A percentile compares a stretch with the other conserved stretches of the same genome.
Evolutionary conservation across 768 basidiomycete species (phyloP).

Genomic region (Russula compacta): DNA sequence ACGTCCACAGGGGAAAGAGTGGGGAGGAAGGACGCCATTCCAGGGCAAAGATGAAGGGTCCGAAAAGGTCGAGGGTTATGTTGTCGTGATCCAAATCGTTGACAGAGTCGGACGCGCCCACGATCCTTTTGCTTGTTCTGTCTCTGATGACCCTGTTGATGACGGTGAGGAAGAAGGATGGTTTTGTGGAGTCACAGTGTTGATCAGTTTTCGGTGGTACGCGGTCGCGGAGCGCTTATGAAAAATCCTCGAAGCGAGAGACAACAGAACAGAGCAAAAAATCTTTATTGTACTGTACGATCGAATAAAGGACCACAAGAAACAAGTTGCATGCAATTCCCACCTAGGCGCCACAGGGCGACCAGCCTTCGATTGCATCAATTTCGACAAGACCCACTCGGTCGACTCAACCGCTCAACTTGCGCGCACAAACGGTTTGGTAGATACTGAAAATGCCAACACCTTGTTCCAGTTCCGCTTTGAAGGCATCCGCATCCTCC

Average conservation of each 20-base stretch:
- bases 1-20: conserved; percentile 43
- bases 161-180: neutral
- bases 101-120: neutral
- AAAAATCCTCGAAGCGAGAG: too few species aligned
- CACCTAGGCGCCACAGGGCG: too few species aligned
- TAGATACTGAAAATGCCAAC: conserved; percentile 5
- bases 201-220: too few species aligned
- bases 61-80: neutral
- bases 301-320: neutral
- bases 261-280: too few species aligned
- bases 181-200: neutral
- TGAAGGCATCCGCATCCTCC: conserved; percentile 10
- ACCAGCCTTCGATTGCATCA: neutral
- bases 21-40: conserved; percentile 38
- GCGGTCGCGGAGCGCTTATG: too few species aligned
- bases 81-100: neutral
- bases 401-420: neutral
- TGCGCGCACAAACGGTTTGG: conserved; percentile 17
- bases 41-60: neutral
- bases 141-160: neutral
- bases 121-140: neutral
- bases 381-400: neutral
- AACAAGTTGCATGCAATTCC: neutral
- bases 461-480: neutral
- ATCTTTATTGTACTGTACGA: too few species aligned